These are phyloP conservation scores for Puya raimondii DNA, from an alignment of 176 grass and related monocot species.

Conservation along the genomic window DNA sequence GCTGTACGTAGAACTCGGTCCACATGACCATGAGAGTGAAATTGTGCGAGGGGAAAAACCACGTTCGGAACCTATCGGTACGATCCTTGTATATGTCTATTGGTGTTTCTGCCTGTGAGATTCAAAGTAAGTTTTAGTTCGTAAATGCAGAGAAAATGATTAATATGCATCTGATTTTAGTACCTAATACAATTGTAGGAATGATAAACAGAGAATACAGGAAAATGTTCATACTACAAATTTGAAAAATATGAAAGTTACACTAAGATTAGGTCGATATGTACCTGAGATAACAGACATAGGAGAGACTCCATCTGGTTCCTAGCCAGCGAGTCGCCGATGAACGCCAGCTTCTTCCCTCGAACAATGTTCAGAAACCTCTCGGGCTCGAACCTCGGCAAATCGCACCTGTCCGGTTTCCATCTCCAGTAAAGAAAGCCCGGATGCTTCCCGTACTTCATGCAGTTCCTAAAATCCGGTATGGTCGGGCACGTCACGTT, in stretches of 20 bases:
- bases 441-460: constrained; percentile 54
- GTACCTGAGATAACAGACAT: constrained; percentile 51
- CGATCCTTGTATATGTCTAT: constrained; percentile 27
- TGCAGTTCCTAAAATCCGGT: constrained; percentile 59
- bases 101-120: constrained; percentile 35
- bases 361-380: constrained; percentile 33
- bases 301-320: constrained; percentile 64
- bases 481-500: constrained; percentile 43
- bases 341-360: constrained; percentile 53
- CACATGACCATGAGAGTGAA: constrained; percentile 63
- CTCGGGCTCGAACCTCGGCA: constrained; percentile 40
- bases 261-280: no score
- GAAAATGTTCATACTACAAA: no score
- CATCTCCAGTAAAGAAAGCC: constrained; percentile 57
- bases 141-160: background rate
- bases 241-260: no score
- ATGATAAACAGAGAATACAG: no score
- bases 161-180: background rate
- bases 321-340: constrained; percentile 69
- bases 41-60: constrained; percentile 47
- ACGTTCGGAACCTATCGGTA: constrained; percentile 32
- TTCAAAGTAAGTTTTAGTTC: background rate
- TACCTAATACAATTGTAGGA: no score
- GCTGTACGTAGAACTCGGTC: constrained; percentile 54
- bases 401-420: constrained; percentile 43